Base-by-base conservation (phyloP, 306 rosid genomes). In the Begonia fuchsioides region DNA sequence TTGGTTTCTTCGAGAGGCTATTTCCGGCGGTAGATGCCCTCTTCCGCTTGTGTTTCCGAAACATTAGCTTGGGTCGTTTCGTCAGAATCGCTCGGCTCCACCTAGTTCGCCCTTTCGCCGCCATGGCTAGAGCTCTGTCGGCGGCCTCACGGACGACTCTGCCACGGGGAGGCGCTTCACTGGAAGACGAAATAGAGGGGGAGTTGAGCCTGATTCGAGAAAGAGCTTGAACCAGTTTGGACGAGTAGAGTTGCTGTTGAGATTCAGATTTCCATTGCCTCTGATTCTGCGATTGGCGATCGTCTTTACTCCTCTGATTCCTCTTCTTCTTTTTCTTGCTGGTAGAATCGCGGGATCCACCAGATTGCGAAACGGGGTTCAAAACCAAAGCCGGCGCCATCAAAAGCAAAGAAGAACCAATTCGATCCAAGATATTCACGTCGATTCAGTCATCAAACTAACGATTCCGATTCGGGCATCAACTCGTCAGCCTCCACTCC, bases 11-110 rank as follows among this genome's bases (percentile, higher is more conserved):
- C 9, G 81, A 56, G 49, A 77, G 76, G 62, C 15, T 52, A 38
- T 43, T 56, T 12, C 66, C 51, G 50, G 62, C 15, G 5, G 55
- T 55, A n/a, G 67, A 20, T 12, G 55, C 55, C 44, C 65, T 67
- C 57, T 61, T 68, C 8, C 63, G 63, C 68, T 66, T 76, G 46
- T 59, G 68, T 64, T 81, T 76, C 49, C 81, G 68, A 58, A 84
- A 84, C 58, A 81, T 84, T 20, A 90, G 68, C 67, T 82, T 92
- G n/a, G 82, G 75, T 17, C 87, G 70, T 57, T 53, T 77, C 1
- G 72, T 77, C 17, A 92, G 59, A 13, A 92, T 82, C 32, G 98
- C 94, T 10, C 94, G 72, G 76, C 98, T 90, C 98, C 98, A 90
- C 12, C 98, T 71, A 4, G 80, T 76, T 67, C 70, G 80, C 15